Percentiles rank a stretch among this genome's conserved stretches.
phyloP scores from a whole-genome alignment of 768 basidiomycete genomes.

The Mycena capillaripes region DNA sequence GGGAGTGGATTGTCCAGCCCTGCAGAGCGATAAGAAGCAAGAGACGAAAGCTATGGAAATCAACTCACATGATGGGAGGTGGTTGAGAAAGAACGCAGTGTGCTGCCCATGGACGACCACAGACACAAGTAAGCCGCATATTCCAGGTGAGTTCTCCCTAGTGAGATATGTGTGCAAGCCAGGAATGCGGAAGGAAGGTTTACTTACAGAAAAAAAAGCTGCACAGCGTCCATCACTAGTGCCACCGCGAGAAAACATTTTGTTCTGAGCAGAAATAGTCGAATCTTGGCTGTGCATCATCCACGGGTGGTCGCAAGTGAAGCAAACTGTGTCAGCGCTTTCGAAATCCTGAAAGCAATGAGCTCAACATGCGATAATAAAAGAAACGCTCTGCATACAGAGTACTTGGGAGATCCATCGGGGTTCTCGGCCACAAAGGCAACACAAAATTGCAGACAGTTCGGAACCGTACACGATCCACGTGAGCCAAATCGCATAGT shows the following conservation, averaged over 20 bases:
- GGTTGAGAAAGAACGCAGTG: neutral
- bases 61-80: neutral
- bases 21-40: neutral
- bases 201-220: neutral
- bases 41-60: neutral
- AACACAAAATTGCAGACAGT: neutral
- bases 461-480: neutral
- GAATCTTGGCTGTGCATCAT: neutral
- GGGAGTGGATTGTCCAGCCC: no score
- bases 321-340: neutral
- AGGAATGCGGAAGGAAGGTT: no score
- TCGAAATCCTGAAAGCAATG: neutral
- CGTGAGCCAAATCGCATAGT: neutral
- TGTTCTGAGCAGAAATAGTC: neutral
- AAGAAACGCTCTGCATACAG: neutral
- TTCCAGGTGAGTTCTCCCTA: neutral
- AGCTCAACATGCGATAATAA: neutral
- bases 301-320: neutral
- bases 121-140: neutral
- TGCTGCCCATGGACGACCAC: neutral
- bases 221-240: neutral
- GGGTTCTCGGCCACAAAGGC: neutral
- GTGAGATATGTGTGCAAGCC: neutral
- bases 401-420: neutral
- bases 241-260: neutral